A percentile compares a stretch with the other conserved stretches of the same genome.
Conservation (phyloP, 257 asterid genomes). For the Solanum chaucha region DNA sequence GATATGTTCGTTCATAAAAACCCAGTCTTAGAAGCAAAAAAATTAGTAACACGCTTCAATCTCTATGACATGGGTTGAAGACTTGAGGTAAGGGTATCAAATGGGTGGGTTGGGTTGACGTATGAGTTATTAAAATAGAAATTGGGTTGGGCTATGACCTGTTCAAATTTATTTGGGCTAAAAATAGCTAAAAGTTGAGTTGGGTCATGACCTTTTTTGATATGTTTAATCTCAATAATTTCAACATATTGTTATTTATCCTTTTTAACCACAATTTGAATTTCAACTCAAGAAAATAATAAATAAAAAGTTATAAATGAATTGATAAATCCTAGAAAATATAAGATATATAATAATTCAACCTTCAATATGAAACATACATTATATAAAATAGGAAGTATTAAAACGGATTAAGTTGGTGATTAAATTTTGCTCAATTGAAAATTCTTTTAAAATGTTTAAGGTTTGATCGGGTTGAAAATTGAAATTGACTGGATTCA, state of each 20-base stretch:
- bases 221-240: background rate
- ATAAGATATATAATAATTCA: too few relatives aligned
- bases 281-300: too few relatives aligned
- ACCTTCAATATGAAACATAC: background rate
- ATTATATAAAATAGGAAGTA: too few relatives aligned
- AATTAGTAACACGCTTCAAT: background rate
- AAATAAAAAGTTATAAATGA: background rate
- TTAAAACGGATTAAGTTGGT: background rate
- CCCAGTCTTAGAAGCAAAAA: background rate
- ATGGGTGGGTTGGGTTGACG: background rate
- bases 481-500: background rate
- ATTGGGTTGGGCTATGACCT: rapidly evolving
- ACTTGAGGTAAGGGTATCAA: background rate
- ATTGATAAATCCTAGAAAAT: background rate
- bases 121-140: background rate
- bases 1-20: background rate
- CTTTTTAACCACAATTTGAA: too few relatives aligned
- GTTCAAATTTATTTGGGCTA: too few relatives aligned
- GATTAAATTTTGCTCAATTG: too few relatives aligned
- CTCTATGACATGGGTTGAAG: background rate
- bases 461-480: background rate
- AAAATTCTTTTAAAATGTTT: too few relatives aligned
- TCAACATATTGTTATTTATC: too few relatives aligned
- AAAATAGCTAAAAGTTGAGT: too few relatives aligned
- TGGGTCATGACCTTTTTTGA: background rate